Conservation (phyloP, 768 basidiomycete genomes). For the Amanita molliuscula region DNA sequence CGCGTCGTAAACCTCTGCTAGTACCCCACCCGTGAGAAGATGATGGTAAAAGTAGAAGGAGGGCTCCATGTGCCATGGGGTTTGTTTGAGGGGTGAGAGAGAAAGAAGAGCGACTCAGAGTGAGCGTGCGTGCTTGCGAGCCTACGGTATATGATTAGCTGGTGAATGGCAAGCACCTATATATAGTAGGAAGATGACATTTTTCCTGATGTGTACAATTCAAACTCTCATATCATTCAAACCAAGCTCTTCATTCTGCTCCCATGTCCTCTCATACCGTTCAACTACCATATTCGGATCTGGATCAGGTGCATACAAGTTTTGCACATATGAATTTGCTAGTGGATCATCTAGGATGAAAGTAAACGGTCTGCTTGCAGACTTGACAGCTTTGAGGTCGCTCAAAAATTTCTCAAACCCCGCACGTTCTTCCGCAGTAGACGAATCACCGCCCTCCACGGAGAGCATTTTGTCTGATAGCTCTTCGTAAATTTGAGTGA, state of each 20-base stretch:
- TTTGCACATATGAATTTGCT: conserved; percentile 93
- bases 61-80: too few species aligned
- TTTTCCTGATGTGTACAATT: too few species aligned
- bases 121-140: too few species aligned
- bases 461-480: conserved; percentile 81
- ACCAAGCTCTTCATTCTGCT: conserved; percentile 93
- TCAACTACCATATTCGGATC: conserved; percentile 90
- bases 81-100: too few species aligned
- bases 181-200: too few species aligned
- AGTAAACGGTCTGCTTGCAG: conserved; percentile 73
- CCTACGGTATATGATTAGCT: too few species aligned
- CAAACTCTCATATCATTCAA: conserved; percentile 78
- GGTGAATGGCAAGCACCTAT: too few species aligned
- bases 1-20: too few species aligned
- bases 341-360: conserved; percentile 92
- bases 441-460: conserved; percentile 47
- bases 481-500: conserved; percentile 93
- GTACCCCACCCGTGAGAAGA: too few species aligned
- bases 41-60: too few species aligned
- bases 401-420: conserved; percentile 72
- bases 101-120: too few species aligned
- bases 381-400: conserved; percentile 74
- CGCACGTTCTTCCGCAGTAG: conserved; percentile 31
- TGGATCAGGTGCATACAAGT: conserved; percentile 92
- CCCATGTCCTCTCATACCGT: conserved; percentile 72